Conservation (phyloP, 345 rosid species). For the Garcia nutans region DNA sequence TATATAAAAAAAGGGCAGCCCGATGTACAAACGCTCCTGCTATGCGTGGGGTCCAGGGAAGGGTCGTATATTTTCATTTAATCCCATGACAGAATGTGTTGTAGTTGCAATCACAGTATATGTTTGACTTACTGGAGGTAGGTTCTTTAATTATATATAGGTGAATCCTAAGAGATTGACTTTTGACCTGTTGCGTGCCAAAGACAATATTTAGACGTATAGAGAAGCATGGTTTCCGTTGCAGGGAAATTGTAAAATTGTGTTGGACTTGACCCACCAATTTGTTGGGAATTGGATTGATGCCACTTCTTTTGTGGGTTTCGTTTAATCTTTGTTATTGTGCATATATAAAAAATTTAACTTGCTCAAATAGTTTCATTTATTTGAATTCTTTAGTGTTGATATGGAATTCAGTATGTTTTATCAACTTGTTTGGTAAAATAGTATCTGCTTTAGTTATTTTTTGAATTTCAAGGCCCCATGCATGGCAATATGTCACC, state of each 20-base stretch:
- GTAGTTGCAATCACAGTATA: neutral
- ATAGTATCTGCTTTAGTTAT: neutral
- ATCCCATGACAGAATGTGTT: neutral
- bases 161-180: neutral
- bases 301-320: neutral
- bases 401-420: neutral
- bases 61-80: no score
- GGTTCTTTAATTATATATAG: neutral
- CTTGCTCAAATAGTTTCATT: neutral
- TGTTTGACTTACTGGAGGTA: neutral
- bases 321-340: neutral
- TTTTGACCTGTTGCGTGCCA: neutral
- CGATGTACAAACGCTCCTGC: no score
- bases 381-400: neutral
- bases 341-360: neutral
- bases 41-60: no score
- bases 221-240: neutral
- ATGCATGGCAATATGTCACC: constrained; percentile 9
- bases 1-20: no score
- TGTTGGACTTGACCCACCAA: neutral
- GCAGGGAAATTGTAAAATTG: neutral
- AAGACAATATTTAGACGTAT: neutral
- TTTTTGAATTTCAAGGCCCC: constrained; percentile 5
- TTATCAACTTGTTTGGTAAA: neutral
- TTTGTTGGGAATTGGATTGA: constrained; percentile 4